Base-by-base conservation (phyloP, 352 stramenopile species). In the Thalassiosira mediterranea region DNA sequence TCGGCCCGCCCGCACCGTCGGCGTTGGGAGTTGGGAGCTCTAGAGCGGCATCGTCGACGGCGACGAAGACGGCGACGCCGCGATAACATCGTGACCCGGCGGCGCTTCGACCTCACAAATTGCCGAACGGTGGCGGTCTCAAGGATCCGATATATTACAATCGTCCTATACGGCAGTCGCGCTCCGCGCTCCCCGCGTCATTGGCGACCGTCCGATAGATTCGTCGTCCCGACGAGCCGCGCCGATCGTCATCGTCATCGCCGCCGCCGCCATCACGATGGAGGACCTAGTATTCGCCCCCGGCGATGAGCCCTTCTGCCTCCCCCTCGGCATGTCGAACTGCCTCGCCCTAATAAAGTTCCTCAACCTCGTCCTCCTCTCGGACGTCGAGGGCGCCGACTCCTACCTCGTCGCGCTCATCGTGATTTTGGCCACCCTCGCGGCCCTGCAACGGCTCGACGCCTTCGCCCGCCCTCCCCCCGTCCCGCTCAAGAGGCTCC, bases 401-500 rank as follows among this genome's bases (percentile, higher is more conserved):
- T 25, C 68, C 8, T 64, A 58, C 42, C 61, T 83, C 10, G 11
- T 72, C 17, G 4, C 65, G 19, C 28, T 51, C 19, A 32, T 59
- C 26, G 21, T 60, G 17, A 2, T 72, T 3, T 62, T 84, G 0
- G 15, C 46, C 13, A 31, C 63, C 2, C 23, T 85, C 7, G 66
- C 71, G 4, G 7, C 60, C 17, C 28, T 68, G 21, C 56, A 78
- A 51, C 75, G 77, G 32, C 54, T 71, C 0, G 53, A 68, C 51
- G 65, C 81, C 1, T 89, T 88, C 62, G 74, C 72, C 19, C 68
- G 82, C 34, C 83, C 86, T 40, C 83, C 83, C 4, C 75, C 79
- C 10, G 83, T 93, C 2, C 84, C 82, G n/a, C 47, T 76, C 19
- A 93, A 93, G 49, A 32, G 64, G 37, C 70, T 93, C 7, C 87